These are phyloP conservation scores for Saprolegnia parasitica DNA, from an alignment of 352 stramenopile species.

Conservation along the genomic window DNA sequence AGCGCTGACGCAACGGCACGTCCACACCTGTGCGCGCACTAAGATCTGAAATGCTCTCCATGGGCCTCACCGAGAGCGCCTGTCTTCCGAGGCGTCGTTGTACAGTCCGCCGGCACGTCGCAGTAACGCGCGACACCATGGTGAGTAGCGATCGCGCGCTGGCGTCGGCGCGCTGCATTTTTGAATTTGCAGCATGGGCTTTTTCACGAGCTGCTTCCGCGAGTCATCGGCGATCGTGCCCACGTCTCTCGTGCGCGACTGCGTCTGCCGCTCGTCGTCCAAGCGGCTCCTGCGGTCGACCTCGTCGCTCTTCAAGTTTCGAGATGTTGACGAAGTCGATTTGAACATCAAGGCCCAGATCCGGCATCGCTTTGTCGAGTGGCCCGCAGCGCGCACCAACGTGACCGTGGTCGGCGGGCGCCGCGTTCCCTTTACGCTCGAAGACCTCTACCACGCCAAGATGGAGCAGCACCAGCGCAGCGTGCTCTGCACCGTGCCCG, in stretches of 20 bases:
- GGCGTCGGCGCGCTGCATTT: background rate
- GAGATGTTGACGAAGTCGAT: background rate
- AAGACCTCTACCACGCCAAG: conserved; percentile 4
- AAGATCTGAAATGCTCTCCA: too few relatives aligned
- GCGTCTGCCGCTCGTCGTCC: background rate
- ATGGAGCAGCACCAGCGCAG: background rate
- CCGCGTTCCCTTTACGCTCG: conserved; percentile 3
- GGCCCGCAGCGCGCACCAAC: background rate
- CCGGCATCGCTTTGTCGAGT: conserved; percentile 8
- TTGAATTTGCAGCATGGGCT: background rate
- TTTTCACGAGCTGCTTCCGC: background rate
- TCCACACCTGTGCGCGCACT: too few relatives aligned
- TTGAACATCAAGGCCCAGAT: background rate
- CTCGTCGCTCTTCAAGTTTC: background rate
- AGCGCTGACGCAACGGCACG: too few relatives aligned
- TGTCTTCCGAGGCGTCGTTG: too few relatives aligned
- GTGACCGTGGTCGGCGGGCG: background rate
- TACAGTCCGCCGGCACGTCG: too few relatives aligned
- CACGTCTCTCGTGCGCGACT: background rate
- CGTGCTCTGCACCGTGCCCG: conserved; percentile 2
- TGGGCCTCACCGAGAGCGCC: too few relatives aligned
- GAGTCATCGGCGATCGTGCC: background rate
- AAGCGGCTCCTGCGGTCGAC: background rate
- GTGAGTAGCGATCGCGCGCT: background rate
- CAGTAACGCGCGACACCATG: background rate